Conservation (phyloP, 1,284 basidiomycete genomes). For the Clitocybe nebularis region DNA sequence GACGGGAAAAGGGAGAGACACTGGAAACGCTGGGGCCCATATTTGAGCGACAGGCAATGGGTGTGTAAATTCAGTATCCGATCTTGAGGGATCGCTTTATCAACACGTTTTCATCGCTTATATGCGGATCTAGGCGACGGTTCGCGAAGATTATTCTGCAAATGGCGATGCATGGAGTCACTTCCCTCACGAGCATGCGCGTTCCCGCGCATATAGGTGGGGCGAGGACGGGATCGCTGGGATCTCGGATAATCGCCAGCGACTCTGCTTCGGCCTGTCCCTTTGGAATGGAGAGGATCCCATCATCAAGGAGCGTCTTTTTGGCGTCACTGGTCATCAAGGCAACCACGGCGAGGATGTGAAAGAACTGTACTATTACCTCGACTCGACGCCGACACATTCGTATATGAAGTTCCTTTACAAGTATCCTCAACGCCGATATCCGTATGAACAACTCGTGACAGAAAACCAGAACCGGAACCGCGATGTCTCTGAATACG, state of each 20-base stretch:
- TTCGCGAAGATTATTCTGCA: slow-evolving; percentile 95
- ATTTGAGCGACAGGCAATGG: slow-evolving; percentile 97
- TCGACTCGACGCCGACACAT: slow-evolving; percentile 97
- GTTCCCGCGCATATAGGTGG: slow-evolving; percentile 96
- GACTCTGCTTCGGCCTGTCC: slow-evolving; percentile 85
- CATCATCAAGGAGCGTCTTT: slow-evolving; percentile 95
- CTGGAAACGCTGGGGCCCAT: slow-evolving; percentile 99
- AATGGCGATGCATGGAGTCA: slow-evolving; percentile 98
- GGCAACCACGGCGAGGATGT: slow-evolving; percentile 99
- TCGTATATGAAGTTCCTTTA: slow-evolving; percentile 99
- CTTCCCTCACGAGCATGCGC: slow-evolving; percentile 94
- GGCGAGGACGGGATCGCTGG: slow-evolving; percentile 97
- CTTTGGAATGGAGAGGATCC: slow-evolving; percentile 95
- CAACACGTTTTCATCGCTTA: slow-evolving; percentile 9
- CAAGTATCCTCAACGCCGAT: slow-evolving; percentile 93
- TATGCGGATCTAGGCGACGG: slow-evolving; percentile 69
- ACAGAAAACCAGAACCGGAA: slow-evolving; percentile 80
- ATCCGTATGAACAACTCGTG: slow-evolving; percentile 92
- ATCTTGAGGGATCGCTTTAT: slow-evolving; percentile 6
- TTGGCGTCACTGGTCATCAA: slow-evolving; percentile 92
- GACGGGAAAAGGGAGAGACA: slow-evolving; percentile 69
- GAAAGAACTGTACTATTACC: slow-evolving; percentile 97
- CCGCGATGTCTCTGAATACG: slow-evolving; percentile 88
- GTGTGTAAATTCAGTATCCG: slow-evolving; percentile 45
- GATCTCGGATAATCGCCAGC: slow-evolving; percentile 94